Evolutionary conservation across 78 protist species (phyloP), one percentile per base, ranked within the genome.

Genomic region (Dictyostelium discoideum): DNA sequence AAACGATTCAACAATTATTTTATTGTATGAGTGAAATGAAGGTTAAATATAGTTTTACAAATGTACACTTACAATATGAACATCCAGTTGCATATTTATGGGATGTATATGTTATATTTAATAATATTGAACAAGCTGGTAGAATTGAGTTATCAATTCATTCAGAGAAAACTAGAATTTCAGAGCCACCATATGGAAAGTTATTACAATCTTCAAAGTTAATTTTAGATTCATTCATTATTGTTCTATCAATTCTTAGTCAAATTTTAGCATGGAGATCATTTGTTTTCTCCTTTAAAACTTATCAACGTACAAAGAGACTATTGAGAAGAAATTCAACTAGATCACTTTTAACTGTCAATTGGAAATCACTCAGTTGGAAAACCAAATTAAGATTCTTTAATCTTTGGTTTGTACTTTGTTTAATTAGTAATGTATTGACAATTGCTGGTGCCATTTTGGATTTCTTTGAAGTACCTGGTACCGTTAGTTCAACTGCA

Each of bases 181-280:
- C 95, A 29, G 83, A 83, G 13, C n/a, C 85, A 48, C 95, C 95
- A 50, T 90, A 90, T 14, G 37, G 76, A 3, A 90, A 90, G 60
- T 54, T 90, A 32, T 46, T 90, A 39, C 95, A 90, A 82, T 82
- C 88, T 18, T 90, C 95, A 67, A 90, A 90, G 20, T 78, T 90
- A 29, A 50, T 90, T 22, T 90, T 90, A 74, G 95, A 90, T 57
- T 60, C 82, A 40, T 26, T 90, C 9, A 42, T 90, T 48, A 90
- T 90, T 13, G 63, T 90, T 5, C 73, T 90, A 29, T 90, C 95
- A 39, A 67, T 90, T 18, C 69, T 90, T 5, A 48, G 78, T 13
- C 95, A 90, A 44, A 54, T 90, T n/a, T n/a, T 90, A 40, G 95
- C 95, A 46, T 90, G 95, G 95, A 67, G 95, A 73, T 82, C 88